These are phyloP conservation scores for Daldinia bambusicola DNA, from an alignment of 495 filamentous ascomycete genomes.

Conservation along the genomic window DNA sequence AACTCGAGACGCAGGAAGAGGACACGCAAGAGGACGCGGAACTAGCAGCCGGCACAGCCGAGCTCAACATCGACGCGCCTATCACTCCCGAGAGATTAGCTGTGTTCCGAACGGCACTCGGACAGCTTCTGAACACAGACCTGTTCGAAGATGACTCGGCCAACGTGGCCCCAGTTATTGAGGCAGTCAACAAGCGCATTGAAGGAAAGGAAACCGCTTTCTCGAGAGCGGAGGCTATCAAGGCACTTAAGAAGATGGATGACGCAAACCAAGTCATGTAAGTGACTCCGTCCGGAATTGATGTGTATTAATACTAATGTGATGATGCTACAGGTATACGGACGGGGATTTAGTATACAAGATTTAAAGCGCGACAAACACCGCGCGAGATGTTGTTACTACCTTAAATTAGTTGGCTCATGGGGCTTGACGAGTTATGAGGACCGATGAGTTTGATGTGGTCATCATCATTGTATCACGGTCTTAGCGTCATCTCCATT, in stretches of 20 bases:
- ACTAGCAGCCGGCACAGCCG: constrained; percentile 52
- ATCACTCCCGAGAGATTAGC: constrained; percentile 73
- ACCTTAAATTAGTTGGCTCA: background rate
- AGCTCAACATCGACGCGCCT: constrained; percentile 52
- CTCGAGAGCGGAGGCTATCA: constrained; percentile 74
- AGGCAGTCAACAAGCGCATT: constrained; percentile 79
- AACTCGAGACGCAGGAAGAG: constrained; percentile 52
- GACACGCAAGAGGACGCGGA: constrained; percentile 50
- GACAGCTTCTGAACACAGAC: constrained; percentile 77
- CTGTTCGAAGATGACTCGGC: constrained; percentile 86
- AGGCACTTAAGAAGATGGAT: constrained; percentile 81
- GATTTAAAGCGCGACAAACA: constrained; percentile 40
- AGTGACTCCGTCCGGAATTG: constrained; percentile 52
- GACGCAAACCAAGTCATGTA: constrained; percentile 92
- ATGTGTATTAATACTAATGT: constrained; percentile 40
- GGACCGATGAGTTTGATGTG: background rate
- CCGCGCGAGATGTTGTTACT: background rate
- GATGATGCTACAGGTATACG: constrained; percentile 54
- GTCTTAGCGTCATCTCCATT: background rate
- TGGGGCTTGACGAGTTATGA: constrained; percentile 4
- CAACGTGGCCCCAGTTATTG: constrained; percentile 76
- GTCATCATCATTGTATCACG: constrained; percentile 4
- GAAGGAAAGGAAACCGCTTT: constrained; percentile 66
- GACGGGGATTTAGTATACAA: constrained; percentile 59
- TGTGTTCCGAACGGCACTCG: constrained; percentile 81